Conservation (phyloP, 768 basidiomycete genomes). For the Auricularia sp. region DNA sequence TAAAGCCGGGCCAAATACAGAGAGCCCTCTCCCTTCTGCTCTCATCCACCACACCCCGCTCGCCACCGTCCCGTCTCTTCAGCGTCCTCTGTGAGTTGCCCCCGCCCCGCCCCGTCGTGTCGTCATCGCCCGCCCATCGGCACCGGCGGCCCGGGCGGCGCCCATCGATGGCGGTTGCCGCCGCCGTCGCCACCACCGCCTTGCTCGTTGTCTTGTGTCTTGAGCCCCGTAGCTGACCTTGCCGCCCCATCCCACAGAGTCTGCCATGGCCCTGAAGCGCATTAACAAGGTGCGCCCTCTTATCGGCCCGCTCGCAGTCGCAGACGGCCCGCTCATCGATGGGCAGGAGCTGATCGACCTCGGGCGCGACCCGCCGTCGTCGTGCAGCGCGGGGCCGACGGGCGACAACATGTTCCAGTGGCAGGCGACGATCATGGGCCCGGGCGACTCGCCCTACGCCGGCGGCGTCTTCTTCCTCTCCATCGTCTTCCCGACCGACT, state of each 20-base stretch:
- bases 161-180: no score
- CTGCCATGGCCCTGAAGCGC: constrained; percentile 1
- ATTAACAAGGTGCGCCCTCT: neutral
- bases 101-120: no score
- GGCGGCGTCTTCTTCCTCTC: constrained; percentile 99
- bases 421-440: constrained; percentile 99
- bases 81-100: no score
- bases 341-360: constrained; percentile 95
- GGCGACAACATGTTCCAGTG: constrained; percentile 99
- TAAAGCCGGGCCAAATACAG: no score
- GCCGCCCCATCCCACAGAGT: neutral
- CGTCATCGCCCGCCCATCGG: no score
- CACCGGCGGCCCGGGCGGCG: no score
- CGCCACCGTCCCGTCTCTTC: no score
- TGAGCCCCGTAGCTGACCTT: no score
- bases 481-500: constrained; percentile 91
- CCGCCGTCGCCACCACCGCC: no score
- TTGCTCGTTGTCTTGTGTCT: no score
- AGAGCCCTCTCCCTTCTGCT: no score
- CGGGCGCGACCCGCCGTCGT: constrained; percentile 97
- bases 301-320: neutral
- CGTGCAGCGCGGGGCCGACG: constrained; percentile 96
- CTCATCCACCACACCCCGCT: no score
- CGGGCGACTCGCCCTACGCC: constrained; percentile 76
- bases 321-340: neutral